phyloP scores from a whole-genome alignment of 2,329 filamentous ascomycete species.

The Setomelanomma holmii region DNA sequence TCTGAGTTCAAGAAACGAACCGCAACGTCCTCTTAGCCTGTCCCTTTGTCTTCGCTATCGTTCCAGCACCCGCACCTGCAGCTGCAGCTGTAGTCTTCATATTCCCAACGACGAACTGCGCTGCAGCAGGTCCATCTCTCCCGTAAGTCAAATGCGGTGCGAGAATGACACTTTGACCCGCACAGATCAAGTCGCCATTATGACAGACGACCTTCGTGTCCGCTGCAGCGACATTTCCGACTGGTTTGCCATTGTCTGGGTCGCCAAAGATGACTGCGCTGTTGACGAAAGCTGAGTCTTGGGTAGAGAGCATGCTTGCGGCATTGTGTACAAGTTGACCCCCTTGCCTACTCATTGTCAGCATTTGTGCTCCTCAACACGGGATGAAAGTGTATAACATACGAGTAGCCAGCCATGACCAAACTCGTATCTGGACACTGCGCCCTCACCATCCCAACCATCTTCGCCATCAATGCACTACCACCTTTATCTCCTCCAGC shows the following conservation, averaged over 20 bases:
- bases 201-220: constrained; percentile 47
- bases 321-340: constrained; percentile 56
- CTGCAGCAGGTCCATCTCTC: constrained; percentile 38
- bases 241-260: constrained; percentile 43
- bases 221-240: constrained; percentile 39
- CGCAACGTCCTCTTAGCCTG: not conserved
- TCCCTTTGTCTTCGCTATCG: not conserved
- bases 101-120: constrained; percentile 37
- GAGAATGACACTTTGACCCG: constrained; percentile 36
- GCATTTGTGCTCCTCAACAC: not conserved
- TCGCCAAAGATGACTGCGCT: constrained; percentile 49
- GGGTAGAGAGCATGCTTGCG: constrained; percentile 38
- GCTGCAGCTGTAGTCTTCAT: constrained; percentile 7
- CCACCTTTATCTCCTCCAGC: constrained; percentile 56
- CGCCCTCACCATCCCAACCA: constrained; percentile 47
- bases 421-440: constrained; percentile 57
- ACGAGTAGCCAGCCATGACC: constrained; percentile 58
- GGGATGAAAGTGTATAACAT: constrained; percentile 34
- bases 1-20: not conserved
- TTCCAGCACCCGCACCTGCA: not conserved
- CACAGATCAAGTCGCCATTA: constrained; percentile 44
- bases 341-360: constrained; percentile 39
- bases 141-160: constrained; percentile 46
- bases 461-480: constrained; percentile 54
- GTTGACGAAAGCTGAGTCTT: constrained; percentile 30